Evolutionary conservation across 2,329 filamentous ascomycete genomes (phyloP).

Genomic region (Akanthomyces uredinophilus): DNA sequence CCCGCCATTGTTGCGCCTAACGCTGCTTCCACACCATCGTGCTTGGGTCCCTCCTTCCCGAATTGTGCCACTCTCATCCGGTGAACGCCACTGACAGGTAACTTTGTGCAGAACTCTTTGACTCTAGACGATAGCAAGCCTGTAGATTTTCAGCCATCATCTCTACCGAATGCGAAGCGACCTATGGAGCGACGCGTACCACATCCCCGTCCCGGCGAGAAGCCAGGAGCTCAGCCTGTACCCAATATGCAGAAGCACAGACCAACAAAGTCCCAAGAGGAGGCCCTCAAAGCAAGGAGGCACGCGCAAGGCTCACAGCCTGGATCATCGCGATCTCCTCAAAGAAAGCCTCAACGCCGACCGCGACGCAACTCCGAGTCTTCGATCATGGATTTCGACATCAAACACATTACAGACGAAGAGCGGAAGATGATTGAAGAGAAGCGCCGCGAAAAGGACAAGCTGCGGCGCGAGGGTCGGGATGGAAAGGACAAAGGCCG

Average conservation of each 20-base stretch:
- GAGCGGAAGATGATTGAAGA: constrained; percentile 33
- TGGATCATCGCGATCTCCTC: constrained; percentile 31
- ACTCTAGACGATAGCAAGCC: constrained; percentile 56
- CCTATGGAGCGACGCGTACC: constrained; percentile 11
- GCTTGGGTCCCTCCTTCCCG: background rate
- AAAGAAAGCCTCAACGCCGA: constrained; percentile 41
- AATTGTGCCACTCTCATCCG: background rate
- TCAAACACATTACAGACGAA: constrained; percentile 56
- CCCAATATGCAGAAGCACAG: constrained; percentile 42
- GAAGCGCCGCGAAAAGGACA: constrained; percentile 16
- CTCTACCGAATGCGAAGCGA: constrained; percentile 5
- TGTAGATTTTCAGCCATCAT: constrained; percentile 20
- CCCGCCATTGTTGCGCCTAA: background rate
- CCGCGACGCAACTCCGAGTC: constrained; percentile 75
- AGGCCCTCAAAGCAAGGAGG: constrained; percentile 47
- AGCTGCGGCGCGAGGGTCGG: constrained; percentile 38
- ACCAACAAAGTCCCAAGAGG: constrained; percentile 61
- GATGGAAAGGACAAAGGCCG: constrained; percentile 42
- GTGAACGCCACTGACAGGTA: constrained; percentile 5
- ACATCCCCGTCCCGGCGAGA: constrained; percentile 17
- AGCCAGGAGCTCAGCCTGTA: background rate
- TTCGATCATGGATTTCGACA: constrained; percentile 56
- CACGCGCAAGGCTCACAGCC: constrained; percentile 20
- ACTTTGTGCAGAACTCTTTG: constrained; percentile 56
- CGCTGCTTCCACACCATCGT: background rate